Conservation (phyloP, 1,284 basidiomycete species). For the Ceratobasidium sp. region DNA sequence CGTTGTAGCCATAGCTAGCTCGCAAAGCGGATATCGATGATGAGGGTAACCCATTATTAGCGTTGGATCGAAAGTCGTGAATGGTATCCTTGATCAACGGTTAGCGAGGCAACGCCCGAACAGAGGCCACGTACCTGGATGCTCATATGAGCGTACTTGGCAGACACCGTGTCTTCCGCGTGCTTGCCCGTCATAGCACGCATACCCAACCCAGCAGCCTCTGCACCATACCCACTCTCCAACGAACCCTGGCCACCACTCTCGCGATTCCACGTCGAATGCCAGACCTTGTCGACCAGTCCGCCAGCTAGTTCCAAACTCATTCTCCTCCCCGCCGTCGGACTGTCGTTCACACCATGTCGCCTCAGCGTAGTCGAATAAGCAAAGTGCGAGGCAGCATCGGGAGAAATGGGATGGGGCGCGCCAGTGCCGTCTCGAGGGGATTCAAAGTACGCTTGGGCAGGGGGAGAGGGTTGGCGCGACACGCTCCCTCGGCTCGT, state of each 20-base stretch:
- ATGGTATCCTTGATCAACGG: conserved; percentile 65
- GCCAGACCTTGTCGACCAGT: conserved; percentile 45
- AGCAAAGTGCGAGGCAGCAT: conserved; percentile 79
- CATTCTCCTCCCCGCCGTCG: conserved; percentile 51
- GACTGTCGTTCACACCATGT: conserved; percentile 62
- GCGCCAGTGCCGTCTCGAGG: conserved; percentile 62
- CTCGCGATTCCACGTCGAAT: conserved; percentile 15
- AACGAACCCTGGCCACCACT: background rate
- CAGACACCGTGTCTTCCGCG: conserved; percentile 65
- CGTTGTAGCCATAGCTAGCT: conserved; percentile 87
- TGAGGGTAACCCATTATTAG: conserved; percentile 72
- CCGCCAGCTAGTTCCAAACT: conserved; percentile 31
- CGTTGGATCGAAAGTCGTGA: conserved; percentile 73
- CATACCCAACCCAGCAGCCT: conserved; percentile 47
- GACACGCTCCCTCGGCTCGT: conserved; percentile 12
- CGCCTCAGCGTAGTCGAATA: conserved; percentile 84
- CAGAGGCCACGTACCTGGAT: conserved; percentile 63
- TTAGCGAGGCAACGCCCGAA: background rate
- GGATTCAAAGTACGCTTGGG: conserved; percentile 79
- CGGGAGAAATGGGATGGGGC: conserved; percentile 68
- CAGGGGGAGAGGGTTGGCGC: conserved; percentile 71
- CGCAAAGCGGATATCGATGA: conserved; percentile 77
- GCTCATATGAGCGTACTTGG: conserved; percentile 65
- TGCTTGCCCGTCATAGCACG: conserved; percentile 6
- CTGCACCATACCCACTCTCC: conserved; percentile 48